phyloP scores from a whole-genome alignment of 2,329 filamentous ascomycete genomes.

The Podosphaera fusca region DNA sequence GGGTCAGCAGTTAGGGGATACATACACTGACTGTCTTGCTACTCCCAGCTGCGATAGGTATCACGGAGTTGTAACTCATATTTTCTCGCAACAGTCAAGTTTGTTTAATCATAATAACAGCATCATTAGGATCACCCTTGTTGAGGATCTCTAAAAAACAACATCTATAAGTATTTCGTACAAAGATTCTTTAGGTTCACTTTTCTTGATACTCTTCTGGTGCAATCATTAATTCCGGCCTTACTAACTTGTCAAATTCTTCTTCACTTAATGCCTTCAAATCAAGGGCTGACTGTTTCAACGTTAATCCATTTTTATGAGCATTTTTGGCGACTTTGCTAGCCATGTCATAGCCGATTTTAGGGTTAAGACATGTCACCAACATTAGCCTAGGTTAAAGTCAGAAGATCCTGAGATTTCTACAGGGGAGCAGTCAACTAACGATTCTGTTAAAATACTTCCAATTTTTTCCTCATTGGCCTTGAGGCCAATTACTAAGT shows the following conservation, averaged over 20 bases:
- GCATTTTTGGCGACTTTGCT: conserved; percentile 96
- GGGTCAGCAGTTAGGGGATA: no score
- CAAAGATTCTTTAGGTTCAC: not conserved
- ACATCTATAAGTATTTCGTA: not conserved
- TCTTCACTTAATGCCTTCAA: conserved; percentile 68
- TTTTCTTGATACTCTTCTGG: conserved; percentile 35
- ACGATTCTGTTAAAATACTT: conserved; percentile 85
- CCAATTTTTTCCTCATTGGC: conserved; percentile 87
- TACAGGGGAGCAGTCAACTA: conserved; percentile 19
- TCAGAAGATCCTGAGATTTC: conserved; percentile 1
- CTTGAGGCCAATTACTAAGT: conserved; percentile 67
- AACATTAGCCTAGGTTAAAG: conserved; percentile 55
- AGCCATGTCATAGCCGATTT: conserved; percentile 94
- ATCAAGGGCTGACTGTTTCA: conserved; percentile 88
- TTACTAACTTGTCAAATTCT: conserved; percentile 77
- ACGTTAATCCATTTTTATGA: conserved; percentile 88
- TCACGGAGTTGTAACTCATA: no score
- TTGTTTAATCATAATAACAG: no score
- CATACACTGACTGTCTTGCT: no score
- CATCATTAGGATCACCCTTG: not conserved
- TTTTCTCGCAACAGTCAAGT: no score
- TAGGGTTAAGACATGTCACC: conserved; percentile 89
- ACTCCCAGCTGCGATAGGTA: no score
- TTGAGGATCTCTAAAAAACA: not conserved
- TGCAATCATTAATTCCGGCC: conserved; percentile 84